These are phyloP conservation scores for Rasamsonia emersonii DNA, from an alignment of 2,329 filamentous ascomycete genomes.

Conservation along the genomic window DNA sequence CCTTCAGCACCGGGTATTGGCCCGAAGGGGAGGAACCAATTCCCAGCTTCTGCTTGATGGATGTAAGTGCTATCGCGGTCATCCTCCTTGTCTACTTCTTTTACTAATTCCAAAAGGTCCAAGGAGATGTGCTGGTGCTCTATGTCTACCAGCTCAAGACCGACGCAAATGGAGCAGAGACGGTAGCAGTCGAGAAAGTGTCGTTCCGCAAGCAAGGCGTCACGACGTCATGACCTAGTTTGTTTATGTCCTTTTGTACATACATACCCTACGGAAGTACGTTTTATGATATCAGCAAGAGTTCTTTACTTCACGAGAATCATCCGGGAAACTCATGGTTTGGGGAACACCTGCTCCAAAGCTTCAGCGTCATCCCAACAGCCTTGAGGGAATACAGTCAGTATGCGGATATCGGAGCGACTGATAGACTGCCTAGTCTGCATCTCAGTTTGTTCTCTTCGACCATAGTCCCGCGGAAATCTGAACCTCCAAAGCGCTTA, in stretches of 20 bases:
- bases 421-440: too few relatives aligned
- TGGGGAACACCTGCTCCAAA: too few relatives aligned
- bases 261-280: conserved; percentile 16
- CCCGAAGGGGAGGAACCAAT: conserved; percentile 59
- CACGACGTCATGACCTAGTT: conserved; percentile 39
- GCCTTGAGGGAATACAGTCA: too few relatives aligned
- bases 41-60: conserved; percentile 95
- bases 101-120: conserved; percentile 53
- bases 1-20: conserved; percentile 54
- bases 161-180: conserved; percentile 67
- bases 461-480: too few relatives aligned
- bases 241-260: conserved; percentile 20
- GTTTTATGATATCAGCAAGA: too few relatives aligned
- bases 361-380: too few relatives aligned
- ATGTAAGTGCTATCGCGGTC: conserved; percentile 54
- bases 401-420: too few relatives aligned
- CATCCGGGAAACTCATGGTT: too few relatives aligned
- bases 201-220: conserved; percentile 72
- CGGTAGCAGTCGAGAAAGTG: conserved; percentile 76
- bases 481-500: too few relatives aligned
- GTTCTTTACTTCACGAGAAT: too few relatives aligned
- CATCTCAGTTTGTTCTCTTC: too few relatives aligned
- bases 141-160: conserved; percentile 87
- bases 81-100: neutral
- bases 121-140: conserved; percentile 89